These are phyloP conservation scores for Marsdenia floribunda DNA, from an alignment of 257 asterid genomes.

Conservation along the genomic window DNA sequence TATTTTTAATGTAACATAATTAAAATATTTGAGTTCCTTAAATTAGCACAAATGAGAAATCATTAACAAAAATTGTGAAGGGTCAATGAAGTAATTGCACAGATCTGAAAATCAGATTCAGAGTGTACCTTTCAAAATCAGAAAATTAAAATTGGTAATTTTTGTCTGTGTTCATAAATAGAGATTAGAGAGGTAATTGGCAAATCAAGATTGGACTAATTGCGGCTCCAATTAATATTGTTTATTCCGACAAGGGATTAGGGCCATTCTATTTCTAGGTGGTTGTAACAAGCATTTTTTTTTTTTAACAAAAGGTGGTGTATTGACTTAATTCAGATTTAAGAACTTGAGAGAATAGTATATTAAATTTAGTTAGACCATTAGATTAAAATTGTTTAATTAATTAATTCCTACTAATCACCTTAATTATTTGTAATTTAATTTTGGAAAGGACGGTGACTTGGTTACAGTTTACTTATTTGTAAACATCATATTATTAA, in stretches of 20 bases:
- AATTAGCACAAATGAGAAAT: too few relatives aligned
- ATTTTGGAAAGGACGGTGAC: neutral
- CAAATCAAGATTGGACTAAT: slow-evolving; percentile 2
- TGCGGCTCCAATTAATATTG: neutral
- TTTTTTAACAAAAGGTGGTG: neutral
- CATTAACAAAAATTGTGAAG: too few relatives aligned
- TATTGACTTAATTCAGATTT: neutral
- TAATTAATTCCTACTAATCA: neutral
- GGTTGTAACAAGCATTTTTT: neutral
- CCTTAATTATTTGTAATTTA: neutral
- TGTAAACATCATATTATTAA: neutral
- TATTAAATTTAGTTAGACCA: neutral
- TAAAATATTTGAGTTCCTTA: too few relatives aligned
- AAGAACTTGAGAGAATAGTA: neutral
- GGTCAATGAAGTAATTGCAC: too few relatives aligned
- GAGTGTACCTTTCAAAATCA: too few relatives aligned
- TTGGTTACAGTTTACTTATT: neutral
- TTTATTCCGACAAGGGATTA: neutral
- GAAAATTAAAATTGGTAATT: neutral
- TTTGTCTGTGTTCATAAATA: neutral
- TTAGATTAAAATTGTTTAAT: neutral
- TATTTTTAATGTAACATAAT: too few relatives aligned
- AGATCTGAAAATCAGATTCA: too few relatives aligned
- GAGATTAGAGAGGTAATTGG: too few relatives aligned
- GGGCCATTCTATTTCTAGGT: neutral